A percentile compares a stretch with the other conserved stretches of the same genome.
Evolutionary conservation across 805 yeast species (phyloP).

Genomic region (Kodamaea lidongshanica): DNA sequence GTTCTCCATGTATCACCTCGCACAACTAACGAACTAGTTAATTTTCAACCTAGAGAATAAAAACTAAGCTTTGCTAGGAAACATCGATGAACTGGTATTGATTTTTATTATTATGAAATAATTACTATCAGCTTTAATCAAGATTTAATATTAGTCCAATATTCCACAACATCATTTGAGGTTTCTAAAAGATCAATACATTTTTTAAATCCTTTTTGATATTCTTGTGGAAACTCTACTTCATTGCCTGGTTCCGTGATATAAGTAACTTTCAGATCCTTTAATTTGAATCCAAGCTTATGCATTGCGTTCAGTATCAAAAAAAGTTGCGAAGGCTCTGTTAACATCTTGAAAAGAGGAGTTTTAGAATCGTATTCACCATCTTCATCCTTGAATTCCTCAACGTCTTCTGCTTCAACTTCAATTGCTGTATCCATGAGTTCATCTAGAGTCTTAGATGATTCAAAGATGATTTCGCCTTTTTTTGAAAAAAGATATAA

Average conservation of each 20-base stretch:
- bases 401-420: conserved; percentile 74
- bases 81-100: too few relatives aligned
- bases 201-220: conserved; percentile 46
- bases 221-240: conserved; percentile 50
- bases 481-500: conserved; percentile 68
- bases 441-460: conserved; percentile 48
- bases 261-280: conserved; percentile 67
- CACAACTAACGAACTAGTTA: too few relatives aligned
- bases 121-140: too few relatives aligned
- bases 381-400: conserved; percentile 40
- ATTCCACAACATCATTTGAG: conserved; percentile 77
- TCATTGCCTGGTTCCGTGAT: conserved; percentile 56
- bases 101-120: too few relatives aligned
- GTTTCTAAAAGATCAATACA: conserved; percentile 61
- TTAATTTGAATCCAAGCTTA: conserved; percentile 47
- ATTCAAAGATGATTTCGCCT: conserved; percentile 62
- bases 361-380: conserved; percentile 34
- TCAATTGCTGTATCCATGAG: conserved; percentile 73
- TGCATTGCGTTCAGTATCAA: conserved; percentile 54
- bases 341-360: conserved; percentile 39
- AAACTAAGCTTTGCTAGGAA: too few relatives aligned
- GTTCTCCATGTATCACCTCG: too few relatives aligned
- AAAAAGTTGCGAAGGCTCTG: conserved; percentile 61
- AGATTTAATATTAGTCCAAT: conserved; percentile 60
- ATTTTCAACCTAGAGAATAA: too few relatives aligned